A percentile compares a stretch with the other conserved stretches of the same genome.
Evolutionary conservation across 257 asterid genomes (phyloP).

Genomic region (Solanum habrochaites): DNA sequence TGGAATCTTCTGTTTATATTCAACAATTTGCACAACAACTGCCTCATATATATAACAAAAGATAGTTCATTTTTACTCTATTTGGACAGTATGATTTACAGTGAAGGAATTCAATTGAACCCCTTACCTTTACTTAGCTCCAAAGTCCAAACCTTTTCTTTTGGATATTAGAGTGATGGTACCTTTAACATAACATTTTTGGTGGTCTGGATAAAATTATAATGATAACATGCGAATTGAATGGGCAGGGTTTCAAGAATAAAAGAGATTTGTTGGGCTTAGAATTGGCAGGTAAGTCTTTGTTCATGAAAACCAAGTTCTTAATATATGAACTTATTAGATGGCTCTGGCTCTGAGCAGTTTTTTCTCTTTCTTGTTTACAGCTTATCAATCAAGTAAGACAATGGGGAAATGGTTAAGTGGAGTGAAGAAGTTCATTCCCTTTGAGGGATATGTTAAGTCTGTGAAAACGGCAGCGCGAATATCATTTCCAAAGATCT

Average conservation of each 20-base stretch:
- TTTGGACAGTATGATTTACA: not conserved
- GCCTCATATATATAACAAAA: not conserved
- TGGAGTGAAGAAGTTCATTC: constrained; percentile 19
- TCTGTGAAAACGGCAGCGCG: constrained; percentile 34
- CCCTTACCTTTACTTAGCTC: not conserved
- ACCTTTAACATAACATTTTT: not conserved
- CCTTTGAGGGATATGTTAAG: constrained; percentile 30
- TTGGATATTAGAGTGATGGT: not conserved
- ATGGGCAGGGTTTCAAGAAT: constrained; percentile 29
- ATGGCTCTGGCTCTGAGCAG: not conserved
- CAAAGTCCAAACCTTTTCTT: not conserved
- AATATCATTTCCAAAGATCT: constrained; percentile 51
- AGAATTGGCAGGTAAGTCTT: constrained; percentile 25
- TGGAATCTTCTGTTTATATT: not conserved
- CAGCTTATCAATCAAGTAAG: constrained; percentile 20
- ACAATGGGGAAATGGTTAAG: constrained; percentile 10
- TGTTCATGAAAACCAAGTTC: not conserved
- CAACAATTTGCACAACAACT: not conserved
- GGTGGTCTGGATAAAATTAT: not conserved
- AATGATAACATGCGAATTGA: constrained; percentile 1
- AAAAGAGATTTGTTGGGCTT: constrained; percentile 25
- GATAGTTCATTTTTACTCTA: not conserved
- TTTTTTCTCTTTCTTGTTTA: not conserved
- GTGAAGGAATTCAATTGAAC: not conserved
- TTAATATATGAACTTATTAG: not conserved